Percentiles rank a stretch among this genome's conserved stretches.
Conservation (phyloP, 2,329 filamentous ascomycete species). For the Sordariomycetes sp. region DNA sequence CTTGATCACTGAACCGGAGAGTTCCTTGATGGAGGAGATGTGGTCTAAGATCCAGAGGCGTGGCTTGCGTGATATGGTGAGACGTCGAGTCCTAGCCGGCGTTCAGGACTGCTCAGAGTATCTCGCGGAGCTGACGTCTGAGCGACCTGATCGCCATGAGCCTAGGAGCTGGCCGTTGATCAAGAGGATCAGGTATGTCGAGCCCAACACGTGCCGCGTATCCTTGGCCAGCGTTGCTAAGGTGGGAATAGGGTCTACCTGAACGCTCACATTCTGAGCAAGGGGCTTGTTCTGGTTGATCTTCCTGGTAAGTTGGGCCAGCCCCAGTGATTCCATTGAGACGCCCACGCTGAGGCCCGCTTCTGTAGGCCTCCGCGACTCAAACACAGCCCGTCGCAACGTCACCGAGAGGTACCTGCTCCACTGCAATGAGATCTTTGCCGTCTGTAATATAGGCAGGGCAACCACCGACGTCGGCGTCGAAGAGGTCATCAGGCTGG, state of each 20-base stretch:
- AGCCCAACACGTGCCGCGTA: background rate
- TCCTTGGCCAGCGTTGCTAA: conserved; percentile 2
- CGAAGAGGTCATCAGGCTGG: conserved; percentile 23
- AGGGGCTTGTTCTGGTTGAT: conserved; percentile 32
- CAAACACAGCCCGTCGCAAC: conserved; percentile 25
- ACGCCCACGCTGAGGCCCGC: background rate
- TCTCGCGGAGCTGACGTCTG: conserved; percentile 23
- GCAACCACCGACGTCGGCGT: conserved; percentile 27
- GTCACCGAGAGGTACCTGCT: conserved; percentile 30
- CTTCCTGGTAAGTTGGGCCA: conserved; percentile 23
- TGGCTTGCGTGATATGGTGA: background rate
- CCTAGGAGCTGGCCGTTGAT: conserved; percentile 28
- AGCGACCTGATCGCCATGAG: conserved; percentile 8
- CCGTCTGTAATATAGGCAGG: conserved; percentile 24
- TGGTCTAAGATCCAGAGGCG: background rate
- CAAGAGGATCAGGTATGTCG: conserved; percentile 23
- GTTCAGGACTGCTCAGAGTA: conserved; percentile 17
- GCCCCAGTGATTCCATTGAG: background rate
- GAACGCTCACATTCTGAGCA: conserved; percentile 30
- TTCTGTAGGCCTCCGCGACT: conserved; percentile 26
- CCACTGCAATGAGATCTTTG: conserved; percentile 32
- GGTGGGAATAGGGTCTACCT: conserved; percentile 21
- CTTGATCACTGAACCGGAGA: conserved; percentile 7
- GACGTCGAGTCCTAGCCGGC: background rate
- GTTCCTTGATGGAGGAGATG: background rate